Base-by-base conservation (phyloP, 441 rosid genomes). In the Bocquillonia castaneifolia region DNA sequence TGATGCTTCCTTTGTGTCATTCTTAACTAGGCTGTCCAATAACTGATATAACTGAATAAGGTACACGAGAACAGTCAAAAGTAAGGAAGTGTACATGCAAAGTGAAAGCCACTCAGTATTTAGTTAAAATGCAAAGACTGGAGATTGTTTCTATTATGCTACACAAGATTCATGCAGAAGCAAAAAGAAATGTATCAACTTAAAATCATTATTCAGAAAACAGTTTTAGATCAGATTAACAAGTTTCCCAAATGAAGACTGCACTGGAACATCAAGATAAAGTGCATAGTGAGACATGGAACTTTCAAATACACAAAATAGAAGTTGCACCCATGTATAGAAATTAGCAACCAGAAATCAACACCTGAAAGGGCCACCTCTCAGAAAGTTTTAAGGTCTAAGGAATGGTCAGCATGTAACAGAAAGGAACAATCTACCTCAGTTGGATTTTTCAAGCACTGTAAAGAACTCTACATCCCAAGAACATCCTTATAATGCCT, bases 21-120 rank as follows among this genome's bases (percentile, higher is more conserved):
- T 82, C 85, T 90, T 85, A 42, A 86, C 76, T 66, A 93, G 59
- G 74, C 71, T 78, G 71, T 89, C 96, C 84, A 93, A 76, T 73
- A 91, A 63, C 80, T 87, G 93, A 69, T 80, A 70, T 68, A 93
- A 77, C 97, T 93, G 86, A 71, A 84, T 39, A 75, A 75, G 76
- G 66, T 77, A 70, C 71, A 55, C 14, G 63, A 29, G 10, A 51
- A 67, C 15, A 66, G 61, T 69, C 64, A 67, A 56, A 64, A 54
- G 22, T 23, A 52, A 39, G 53, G 5, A 36, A 40, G 25, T 28
- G 31, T 10, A 12, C 44, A 70, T 22, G 20, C 23, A 57, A 64
- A 57, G 39, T 50, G 6, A 47, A 20, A 52, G 2, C 17, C 39
- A 29, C 25, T 34, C 37, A n/a, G n/a, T n/a, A n/a, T n/a, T n/a